phyloP scores from a whole-genome alignment of 129 eudicot species.

The Deinandra increscens region DNA sequence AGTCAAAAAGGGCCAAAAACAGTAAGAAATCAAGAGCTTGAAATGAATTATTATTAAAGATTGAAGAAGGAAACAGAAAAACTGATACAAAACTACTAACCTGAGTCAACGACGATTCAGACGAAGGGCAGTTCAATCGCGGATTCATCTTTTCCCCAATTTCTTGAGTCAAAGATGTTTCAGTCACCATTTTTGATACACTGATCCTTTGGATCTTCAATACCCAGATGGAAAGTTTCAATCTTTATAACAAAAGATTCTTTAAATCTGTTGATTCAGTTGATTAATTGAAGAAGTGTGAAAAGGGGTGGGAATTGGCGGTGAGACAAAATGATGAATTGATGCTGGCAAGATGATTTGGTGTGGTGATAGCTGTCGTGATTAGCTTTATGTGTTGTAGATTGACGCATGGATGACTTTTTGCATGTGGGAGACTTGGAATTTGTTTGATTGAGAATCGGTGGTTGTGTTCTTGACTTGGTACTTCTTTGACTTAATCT shows the following conservation, averaged over 20 bases:
- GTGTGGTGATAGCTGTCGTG: constrained; percentile 35
- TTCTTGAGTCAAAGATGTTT: constrained; percentile 32
- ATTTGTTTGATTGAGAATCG: constrained; percentile 5
- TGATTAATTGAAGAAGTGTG: constrained; percentile 2
- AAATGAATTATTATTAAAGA: neutral
- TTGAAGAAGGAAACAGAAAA: neutral
- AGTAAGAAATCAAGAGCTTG: constrained; percentile 6
- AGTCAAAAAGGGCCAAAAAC: neutral
- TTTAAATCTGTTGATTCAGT: constrained; percentile 1
- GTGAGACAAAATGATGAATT: constrained; percentile 26
- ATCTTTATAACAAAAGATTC: neutral
- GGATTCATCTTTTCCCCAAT: constrained; percentile 26
- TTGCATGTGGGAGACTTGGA: constrained; percentile 30
- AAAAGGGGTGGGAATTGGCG: constrained; percentile 20
- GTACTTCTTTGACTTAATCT: constrained; percentile 16
- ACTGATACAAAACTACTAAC: constrained; percentile 23
- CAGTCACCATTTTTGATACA: constrained; percentile 20
- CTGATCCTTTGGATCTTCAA: constrained; percentile 14
- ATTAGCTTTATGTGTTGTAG: constrained; percentile 21
- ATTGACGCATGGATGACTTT: constrained; percentile 23
- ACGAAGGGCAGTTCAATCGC: constrained; percentile 19
- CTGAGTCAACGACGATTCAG: constrained; percentile 34
- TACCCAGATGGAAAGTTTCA: constrained; percentile 23
- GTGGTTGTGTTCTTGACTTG: constrained; percentile 24
- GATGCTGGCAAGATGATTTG: constrained; percentile 36